Evolutionary conservation across 192 early-diverging fungal genomes (phyloP), one percentile per base, ranked within the genome.

Genomic region (Coemansia sp.): DNA sequence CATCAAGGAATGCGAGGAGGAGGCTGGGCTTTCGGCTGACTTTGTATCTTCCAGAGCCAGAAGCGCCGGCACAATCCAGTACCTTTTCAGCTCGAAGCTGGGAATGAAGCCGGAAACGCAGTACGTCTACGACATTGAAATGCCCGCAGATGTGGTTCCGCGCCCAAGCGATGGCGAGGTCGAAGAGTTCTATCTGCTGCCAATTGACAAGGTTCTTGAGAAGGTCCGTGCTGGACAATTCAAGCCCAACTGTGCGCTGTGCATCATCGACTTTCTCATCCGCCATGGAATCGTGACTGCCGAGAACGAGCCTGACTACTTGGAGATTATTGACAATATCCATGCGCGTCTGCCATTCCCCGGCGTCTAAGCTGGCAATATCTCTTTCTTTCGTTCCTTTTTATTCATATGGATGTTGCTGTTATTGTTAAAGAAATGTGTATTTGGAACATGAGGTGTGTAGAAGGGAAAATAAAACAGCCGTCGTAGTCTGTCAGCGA

Each of bases 1-100:
- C 19, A 64, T 94, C 40, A 94, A 94, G 76, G 97, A 99, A 68
- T 94, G 91, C 69, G 83, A 85, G 48, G 97, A 99, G 77, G 97
- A 99, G 69, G 96, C 91, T 8, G 87, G 87, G 12, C 83, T 98
- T 53, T 82, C 87, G 0, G 39, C 32, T 1, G 56, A 84, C 3
- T 58, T 94, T 37, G 87, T n/a, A n/a, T n/a, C 92, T 7, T 16
- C 74, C 16, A 79, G 75, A n/a, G 85, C 88, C 0, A 38, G 68
- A 7, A 68, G 79, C 12, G 86, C 84, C 0, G 91, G 93, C 3
- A 87, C 84, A 0, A 85, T 98, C 21, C 84, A 90, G 26, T 96
- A 94, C 71, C 92, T 85, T 39, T 85, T 85, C 4, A 69, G 81
- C 9, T 87, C 87, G 21, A 75, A 71, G 62, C 76, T 76, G 70